A percentile compares a stretch with the other conserved stretches of the same genome.
Evolutionary conservation across 768 basidiomycete species (phyloP).

Genomic region (Lactarius evosmus): DNA sequence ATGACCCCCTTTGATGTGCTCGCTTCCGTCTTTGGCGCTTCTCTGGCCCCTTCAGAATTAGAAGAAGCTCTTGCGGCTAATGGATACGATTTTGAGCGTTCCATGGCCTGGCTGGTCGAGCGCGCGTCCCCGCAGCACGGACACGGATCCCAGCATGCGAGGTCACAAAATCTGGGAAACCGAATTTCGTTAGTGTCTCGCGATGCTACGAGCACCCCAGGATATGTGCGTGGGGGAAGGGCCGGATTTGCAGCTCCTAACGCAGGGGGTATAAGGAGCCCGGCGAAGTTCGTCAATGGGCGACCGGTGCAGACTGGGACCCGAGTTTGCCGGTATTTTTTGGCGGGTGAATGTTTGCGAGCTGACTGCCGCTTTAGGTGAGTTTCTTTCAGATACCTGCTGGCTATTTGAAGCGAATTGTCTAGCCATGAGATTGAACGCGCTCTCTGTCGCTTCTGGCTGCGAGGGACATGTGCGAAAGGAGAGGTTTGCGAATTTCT

Average conservation of each 20-base stretch:
- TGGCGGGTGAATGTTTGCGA: constrained; percentile 92
- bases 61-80: constrained; percentile 88
- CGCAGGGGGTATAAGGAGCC: constrained; percentile 31
- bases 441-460: constrained; percentile 95
- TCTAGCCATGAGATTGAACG: constrained; percentile 90
- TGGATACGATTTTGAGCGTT: constrained; percentile 91
- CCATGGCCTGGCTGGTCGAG: constrained; percentile 94
- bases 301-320: constrained; percentile 60
- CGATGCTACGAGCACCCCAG: constrained; percentile 39
- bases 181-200: constrained; percentile 64
- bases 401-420: constrained; percentile 18
- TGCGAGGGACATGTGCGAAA: constrained; percentile 95
- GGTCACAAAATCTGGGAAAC: constrained; percentile 63
- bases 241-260: constrained; percentile 34
- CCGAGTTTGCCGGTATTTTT: constrained; percentile 92
- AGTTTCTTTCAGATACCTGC: constrained; percentile 29
- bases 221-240: constrained; percentile 43
- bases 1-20: constrained; percentile 99
- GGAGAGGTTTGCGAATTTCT: constrained; percentile 95
- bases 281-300: constrained; percentile 48
- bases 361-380: constrained; percentile 99
- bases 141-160: constrained; percentile 40
- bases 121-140: constrained; percentile 50
- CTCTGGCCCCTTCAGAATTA: constrained; percentile 84
- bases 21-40: constrained; percentile 87